Evolutionary conservation across 345 rosid genomes (phyloP), one percentile per base, ranked within the genome.

Genomic region (Bruguiera gymnorhiza): DNA sequence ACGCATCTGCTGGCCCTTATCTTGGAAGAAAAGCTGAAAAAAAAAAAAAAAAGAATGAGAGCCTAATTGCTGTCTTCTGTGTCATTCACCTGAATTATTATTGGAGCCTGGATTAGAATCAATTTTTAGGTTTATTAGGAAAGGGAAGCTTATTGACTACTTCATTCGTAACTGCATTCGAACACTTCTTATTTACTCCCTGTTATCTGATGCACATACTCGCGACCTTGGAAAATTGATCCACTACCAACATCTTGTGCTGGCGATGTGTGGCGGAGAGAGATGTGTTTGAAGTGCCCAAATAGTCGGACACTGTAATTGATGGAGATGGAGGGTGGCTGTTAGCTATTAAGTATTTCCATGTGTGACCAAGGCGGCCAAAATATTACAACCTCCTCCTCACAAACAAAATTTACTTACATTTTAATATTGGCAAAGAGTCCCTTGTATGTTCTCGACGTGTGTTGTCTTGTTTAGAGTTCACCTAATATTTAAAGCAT

Each of bases 101-200:
- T 68, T 54, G 4, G 36, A 65, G 20, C 62, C 69, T 39, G 66
- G 53, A 73, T 24, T 15, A 55, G 9, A 34, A 65, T 65, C 15
- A 55, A 27, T 31, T 31, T 60, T 19, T 15, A 11, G 23, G 67
- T 43, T 36, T 63, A 37, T 54, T 26, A 30, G 19, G 53, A 53
- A 23, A 21, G 24, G 1, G 20, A 20, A 52, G 23, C 36, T 21
- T 13, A 53, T 23, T 52, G 10, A 32, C 11, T 16, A 52, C 31
- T 13, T 52, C 30, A 5, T 31, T 10, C 32, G 19, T 21, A 21
- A 29, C 20, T 18, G 24, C 58, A 30, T 37, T 53, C 54, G 0
- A 6, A 1, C 1, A 63, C 29, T 23, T 7, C 53, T 5, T 13
- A 1, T 8, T 23, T n/a, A 6, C 3, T 63, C 34, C 26, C 34